Base-by-base conservation (phyloP, 2,329 filamentous ascomycete species). In the Juglanconis sp. region DNA sequence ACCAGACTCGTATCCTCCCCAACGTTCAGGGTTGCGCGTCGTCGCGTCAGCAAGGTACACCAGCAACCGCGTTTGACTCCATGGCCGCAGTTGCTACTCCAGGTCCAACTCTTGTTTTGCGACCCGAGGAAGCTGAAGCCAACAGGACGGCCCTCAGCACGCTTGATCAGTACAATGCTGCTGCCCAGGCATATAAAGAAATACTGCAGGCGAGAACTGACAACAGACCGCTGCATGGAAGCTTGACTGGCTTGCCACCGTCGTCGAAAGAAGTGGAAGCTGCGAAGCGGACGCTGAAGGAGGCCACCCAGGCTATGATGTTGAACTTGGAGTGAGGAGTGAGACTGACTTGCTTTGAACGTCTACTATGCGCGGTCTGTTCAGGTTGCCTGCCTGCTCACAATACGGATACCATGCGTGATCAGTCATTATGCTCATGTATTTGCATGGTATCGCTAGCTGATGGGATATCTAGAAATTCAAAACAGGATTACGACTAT, bases 231-330 rank as follows among this genome's bases (percentile, higher is more conserved):
- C 31, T 61, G 11, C 24, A 36, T 46, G 59, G 59, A 15, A 61
- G 55, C 30, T 32, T 61, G 59, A 61, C 59, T n/a, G 55, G 59
- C 6, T 47, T 61, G 38, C 51, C 59, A 5, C 59, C 59, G 8
- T 61, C 59, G 4, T 38, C 51, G 9, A 61, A 55, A 40, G 51
- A 61, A 8, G 46, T 59, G 35, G 59, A 59, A 4, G 15, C 46
- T 38, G 59, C 59, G 17, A 61, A 59, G 47, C 50, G 56, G 5
- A 59, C 46, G 38, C 44, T 61, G 31, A 61, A 55, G 56, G 59
- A 61, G 9, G 56, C 53, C 34, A 59, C 56, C 10, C 51, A 54
- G 15, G 59, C 56, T 5, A 55, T 61, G 50, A 55, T 61, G 55
- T 30, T 61, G 10, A 53, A 51, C 24, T 15, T 61, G 51, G 59